Base-by-base conservation (phyloP, 768 basidiomycete species). In the Gyrodon lividus region DNA sequence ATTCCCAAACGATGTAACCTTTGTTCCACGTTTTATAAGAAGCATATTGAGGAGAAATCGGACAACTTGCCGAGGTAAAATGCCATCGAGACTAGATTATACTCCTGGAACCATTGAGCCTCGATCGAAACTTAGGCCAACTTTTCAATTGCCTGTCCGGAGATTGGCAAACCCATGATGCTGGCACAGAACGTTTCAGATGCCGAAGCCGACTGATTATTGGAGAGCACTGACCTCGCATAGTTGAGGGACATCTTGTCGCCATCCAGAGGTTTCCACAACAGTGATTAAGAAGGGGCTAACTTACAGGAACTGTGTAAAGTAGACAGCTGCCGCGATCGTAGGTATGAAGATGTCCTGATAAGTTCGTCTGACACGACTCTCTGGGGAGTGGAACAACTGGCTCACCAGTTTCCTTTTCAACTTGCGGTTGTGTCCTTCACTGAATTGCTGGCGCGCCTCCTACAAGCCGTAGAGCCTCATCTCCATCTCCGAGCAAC, bases 401-500 rank as follows among this genome's bases (percentile, higher is more conserved):
- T 8, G n/a, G 59, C 74, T 13, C 57, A 83, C 83, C 47, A 84
- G 71, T 64, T 84, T 86, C 57, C 77, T 67, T 46, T 78, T 76
- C 48, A 86, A 59, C 57, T 71, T 77, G 34, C 52, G 61, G 60
- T 84, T 82, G 56, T 82, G 82, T 55, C 83, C 82, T 30, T 84
- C 82, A 44, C 73, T 81, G 61, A 84, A 84, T 39, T 77, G 66
- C 13, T 65, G 59, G 10, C 72, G 71, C 24, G 78, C 69, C 55
- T 8, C 82, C 79, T 42, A 86, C 82, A 16, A 86, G 73, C 48
- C 72, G 69, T 26, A 84, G 72, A 5, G 84, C 83, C 59, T 84
- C 84, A 57, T 84, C 81, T n/a, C 78, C 82, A 37, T 54, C 41
- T n/a, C 34, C 43, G 3, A 17, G 39, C 2, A 23, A 26, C 2